A percentile compares a stretch with the other conserved stretches of the same genome.
phyloP scores from a whole-genome alignment of 129 eudicot genomes.

The Mikania micrantha region DNA sequence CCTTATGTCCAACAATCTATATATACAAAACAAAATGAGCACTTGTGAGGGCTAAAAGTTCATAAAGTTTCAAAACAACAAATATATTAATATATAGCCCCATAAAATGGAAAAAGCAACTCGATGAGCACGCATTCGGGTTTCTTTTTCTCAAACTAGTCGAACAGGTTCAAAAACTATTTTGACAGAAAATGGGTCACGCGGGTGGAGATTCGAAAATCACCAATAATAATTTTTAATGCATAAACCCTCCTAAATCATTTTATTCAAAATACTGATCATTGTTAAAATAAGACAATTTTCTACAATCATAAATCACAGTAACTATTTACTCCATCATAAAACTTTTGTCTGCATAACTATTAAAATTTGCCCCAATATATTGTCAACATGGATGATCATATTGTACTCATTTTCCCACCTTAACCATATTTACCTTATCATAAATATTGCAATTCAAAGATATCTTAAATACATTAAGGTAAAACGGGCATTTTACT shows the following conservation, averaged over 20 bases:
- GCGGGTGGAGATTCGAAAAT: background rate
- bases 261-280: background rate
- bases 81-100: background rate
- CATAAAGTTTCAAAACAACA: background rate
- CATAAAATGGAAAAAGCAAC: background rate
- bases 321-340: background rate
- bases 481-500: background rate
- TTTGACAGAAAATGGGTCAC: background rate
- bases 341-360: background rate
- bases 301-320: background rate
- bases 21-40: background rate
- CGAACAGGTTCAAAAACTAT: background rate
- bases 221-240: background rate
- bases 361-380: background rate
- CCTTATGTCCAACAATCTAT: constrained; percentile 88
- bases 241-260: background rate
- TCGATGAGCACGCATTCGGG: background rate
- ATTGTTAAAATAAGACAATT: background rate
- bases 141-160: background rate
- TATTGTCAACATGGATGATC: background rate
- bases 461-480: background rate
- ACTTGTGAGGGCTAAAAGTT: background rate
- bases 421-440: background rate
- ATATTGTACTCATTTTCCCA: no score
- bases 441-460: background rate